phyloP scores from a whole-genome alignment of 495 filamentous ascomycete species.

The Cladorrhinum samala region DNA sequence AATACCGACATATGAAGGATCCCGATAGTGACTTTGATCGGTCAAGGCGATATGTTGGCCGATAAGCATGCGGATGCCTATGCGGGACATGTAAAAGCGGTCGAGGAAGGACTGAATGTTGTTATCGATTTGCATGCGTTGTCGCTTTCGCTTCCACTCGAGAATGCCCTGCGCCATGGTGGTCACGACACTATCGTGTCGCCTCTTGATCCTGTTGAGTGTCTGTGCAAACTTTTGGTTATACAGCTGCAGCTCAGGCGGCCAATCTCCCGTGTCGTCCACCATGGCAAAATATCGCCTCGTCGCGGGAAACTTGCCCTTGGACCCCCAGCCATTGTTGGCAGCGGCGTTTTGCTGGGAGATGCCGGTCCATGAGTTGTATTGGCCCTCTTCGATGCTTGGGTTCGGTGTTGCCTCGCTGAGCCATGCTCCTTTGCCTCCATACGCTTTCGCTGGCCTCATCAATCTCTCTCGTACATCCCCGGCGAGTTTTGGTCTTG shows the following conservation, averaged over 20 bases:
- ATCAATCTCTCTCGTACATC: slow-evolving; percentile 76
- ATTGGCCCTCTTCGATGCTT: slow-evolving; percentile 80
- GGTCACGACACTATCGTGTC: slow-evolving; percentile 95
- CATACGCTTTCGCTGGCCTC: slow-evolving; percentile 59
- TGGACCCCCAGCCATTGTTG: slow-evolving; percentile 44
- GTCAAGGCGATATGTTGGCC: slow-evolving; percentile 96
- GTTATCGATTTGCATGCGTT: slow-evolving; percentile 96
- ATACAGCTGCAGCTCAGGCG: slow-evolving; percentile 88
- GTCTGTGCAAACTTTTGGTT: slow-evolving; percentile 83
- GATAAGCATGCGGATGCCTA: slow-evolving; percentile 97
- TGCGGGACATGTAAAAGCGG: slow-evolving; percentile 99
- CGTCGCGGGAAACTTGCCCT: slow-evolving; percentile 43
- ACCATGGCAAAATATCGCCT: slow-evolving; percentile 87
- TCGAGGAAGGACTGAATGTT: slow-evolving; percentile 96
- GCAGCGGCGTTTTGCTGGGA: slow-evolving; percentile 8
- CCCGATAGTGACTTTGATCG: slow-evolving; percentile 78
- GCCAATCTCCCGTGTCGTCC: slow-evolving; percentile 85
- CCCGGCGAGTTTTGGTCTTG: slow-evolving; percentile 65
- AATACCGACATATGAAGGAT: slow-evolving; percentile 93
- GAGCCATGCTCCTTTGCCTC: slow-evolving; percentile 52
- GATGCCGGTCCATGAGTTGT: slow-evolving; percentile 62
- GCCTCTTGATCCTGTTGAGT: slow-evolving; percentile 84
- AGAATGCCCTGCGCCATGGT: slow-evolving; percentile 92
- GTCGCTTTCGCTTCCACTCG: slow-evolving; percentile 93
- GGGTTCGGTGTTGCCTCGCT: slow-evolving; percentile 83